Percentiles rank a stretch among this genome's conserved stretches.
These are phyloP conservation scores for Talaromyces sp. DNA, from an alignment of 2,329 filamentous ascomycete species.

Conservation along the genomic window DNA sequence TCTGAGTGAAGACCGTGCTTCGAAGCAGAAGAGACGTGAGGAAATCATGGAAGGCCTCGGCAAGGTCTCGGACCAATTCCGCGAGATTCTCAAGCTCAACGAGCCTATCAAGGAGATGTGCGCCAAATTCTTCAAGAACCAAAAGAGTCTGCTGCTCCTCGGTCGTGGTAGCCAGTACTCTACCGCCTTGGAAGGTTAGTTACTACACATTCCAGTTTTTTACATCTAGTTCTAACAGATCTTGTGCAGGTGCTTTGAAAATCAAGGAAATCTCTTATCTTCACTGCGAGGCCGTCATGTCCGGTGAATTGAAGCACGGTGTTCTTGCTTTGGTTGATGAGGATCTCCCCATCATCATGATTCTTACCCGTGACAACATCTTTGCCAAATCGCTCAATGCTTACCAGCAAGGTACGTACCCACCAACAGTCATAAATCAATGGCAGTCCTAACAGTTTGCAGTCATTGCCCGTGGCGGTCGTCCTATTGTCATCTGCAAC, in stretches of 20 bases:
- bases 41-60: conserved; percentile 94
- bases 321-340: conserved; percentile 95
- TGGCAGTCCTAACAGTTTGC: conserved; percentile 19
- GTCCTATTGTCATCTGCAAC: conserved; percentile 99
- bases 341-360: conserved; percentile 99
- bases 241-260: conserved; percentile 68
- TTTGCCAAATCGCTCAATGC: conserved; percentile 99
- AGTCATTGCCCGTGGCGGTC: conserved; percentile 93
- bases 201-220: not conserved
- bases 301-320: conserved; percentile 97
- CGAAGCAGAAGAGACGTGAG: conserved; percentile 83
- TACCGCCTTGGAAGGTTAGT: conserved; percentile 79
- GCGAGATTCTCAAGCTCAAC: conserved; percentile 83
- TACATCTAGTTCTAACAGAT: conserved; percentile 9
- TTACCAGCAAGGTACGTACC: conserved; percentile 78
- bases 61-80: conserved; percentile 86
- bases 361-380: conserved; percentile 88
- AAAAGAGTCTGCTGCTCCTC: conserved; percentile 90
- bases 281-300: conserved; percentile 99
- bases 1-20: conserved; percentile 91
- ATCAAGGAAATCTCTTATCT: conserved; percentile 99
- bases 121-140: conserved; percentile 86
- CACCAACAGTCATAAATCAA: not conserved
- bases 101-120: conserved; percentile 92
- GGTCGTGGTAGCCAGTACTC: conserved; percentile 91